Evolutionary conservation across 108 stramenopile species (phyloP).

Genomic region (Fragilaria crotonensis): DNA sequence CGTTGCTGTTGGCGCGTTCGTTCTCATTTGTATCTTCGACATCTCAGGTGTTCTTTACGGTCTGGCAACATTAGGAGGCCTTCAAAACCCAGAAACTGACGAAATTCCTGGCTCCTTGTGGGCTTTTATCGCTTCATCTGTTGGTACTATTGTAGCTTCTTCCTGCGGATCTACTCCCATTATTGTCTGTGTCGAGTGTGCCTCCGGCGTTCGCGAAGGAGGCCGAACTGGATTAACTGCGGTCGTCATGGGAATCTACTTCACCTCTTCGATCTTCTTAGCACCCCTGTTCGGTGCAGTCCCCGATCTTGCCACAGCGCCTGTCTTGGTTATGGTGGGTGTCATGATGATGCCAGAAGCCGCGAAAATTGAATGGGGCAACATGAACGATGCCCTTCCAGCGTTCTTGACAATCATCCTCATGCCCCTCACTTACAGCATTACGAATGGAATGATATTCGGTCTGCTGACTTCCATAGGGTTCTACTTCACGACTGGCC

Average conservation of each 20-base stretch:
- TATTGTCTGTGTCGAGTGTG: too few relatives aligned
- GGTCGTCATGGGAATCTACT: constrained; percentile 37
- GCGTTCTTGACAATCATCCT: constrained; percentile 52
- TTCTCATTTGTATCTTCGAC: constrained; percentile 53
- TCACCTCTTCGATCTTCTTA: constrained; percentile 38
- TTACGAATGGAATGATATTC: constrained; percentile 52
- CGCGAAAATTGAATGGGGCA: constrained; percentile 40
- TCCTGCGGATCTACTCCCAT: constrained; percentile 42
- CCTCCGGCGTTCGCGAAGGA: constrained; percentile 54
- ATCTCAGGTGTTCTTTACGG: constrained; percentile 62
- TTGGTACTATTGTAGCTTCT: constrained; percentile 41
- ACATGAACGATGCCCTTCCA: constrained; percentile 41
- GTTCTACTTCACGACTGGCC: constrained; percentile 26
- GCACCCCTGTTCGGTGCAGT: constrained; percentile 42
- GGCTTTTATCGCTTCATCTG: constrained; percentile 32
- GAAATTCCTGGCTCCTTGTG: constrained; percentile 36
- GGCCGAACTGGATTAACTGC: constrained; percentile 58
- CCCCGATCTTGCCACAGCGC: constrained; percentile 47
- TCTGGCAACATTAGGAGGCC: constrained; percentile 28
- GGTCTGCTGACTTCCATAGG: constrained; percentile 16
- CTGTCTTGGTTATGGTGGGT: constrained; percentile 46
- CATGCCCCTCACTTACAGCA: constrained; percentile 64
- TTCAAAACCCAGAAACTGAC: constrained; percentile 27
- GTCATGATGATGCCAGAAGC: constrained; percentile 49
- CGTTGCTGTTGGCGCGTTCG: constrained; percentile 34